A percentile compares a stretch with the other conserved stretches of the same genome.
These are phyloP conservation scores for Grosmannia clavigera DNA, from an alignment of 2,329 filamentous ascomycete genomes.

Conservation along the genomic window DNA sequence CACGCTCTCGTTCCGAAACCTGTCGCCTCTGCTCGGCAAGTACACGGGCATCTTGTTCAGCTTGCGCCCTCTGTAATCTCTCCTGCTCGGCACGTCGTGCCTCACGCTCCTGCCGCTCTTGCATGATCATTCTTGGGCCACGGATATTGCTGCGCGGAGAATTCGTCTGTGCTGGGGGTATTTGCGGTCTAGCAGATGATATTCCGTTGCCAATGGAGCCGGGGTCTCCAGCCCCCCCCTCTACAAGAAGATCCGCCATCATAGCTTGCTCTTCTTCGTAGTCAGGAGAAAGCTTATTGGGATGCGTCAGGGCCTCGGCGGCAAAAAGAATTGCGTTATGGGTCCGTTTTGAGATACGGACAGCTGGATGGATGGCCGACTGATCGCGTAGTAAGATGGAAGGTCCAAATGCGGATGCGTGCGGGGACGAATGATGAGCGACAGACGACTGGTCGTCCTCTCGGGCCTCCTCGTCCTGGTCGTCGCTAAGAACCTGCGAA, in stretches of 20 bases:
- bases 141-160: conserved; percentile 54
- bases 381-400: conserved; percentile 19
- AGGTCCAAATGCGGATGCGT: background rate
- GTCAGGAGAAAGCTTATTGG: conserved; percentile 73
- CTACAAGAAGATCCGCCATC: conserved; percentile 69
- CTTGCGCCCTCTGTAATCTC: conserved; percentile 45
- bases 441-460: conserved; percentile 18
- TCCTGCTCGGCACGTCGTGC: conserved; percentile 57
- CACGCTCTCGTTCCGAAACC: conserved; percentile 8
- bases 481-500: conserved; percentile 37
- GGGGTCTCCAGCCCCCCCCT: conserved; percentile 39
- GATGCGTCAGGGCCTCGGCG: conserved; percentile 75
- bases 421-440: conserved; percentile 14
- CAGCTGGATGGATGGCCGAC: conserved; percentile 31
- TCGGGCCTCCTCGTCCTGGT: conserved; percentile 24
- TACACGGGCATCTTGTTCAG: conserved; percentile 42
- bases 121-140: conserved; percentile 86
- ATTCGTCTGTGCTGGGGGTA: conserved; percentile 36
- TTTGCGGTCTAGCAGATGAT: conserved; percentile 29
- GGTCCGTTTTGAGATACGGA: conserved; percentile 69
- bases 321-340: conserved; percentile 85
- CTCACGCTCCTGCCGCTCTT: conserved; percentile 68
- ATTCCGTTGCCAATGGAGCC: conserved; percentile 44
- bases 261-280: conserved; percentile 75
- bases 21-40: conserved; percentile 38